Evolutionary conservation across 495 filamentous ascomycete genomes (phyloP).

Genomic region (Margaritispora aquatica): DNA sequence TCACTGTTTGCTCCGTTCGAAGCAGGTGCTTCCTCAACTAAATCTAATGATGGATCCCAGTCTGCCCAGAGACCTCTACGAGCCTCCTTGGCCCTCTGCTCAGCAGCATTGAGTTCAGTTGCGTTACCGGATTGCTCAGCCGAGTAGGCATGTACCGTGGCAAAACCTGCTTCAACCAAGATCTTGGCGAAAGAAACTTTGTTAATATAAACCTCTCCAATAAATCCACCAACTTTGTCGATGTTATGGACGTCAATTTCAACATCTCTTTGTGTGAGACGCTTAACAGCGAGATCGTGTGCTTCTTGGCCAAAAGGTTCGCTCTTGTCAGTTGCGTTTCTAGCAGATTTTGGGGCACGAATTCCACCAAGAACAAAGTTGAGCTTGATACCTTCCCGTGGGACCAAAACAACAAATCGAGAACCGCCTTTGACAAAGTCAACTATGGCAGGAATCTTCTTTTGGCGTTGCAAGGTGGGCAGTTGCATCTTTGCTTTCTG

Average conservation of each 20-base stretch:
- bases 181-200: slow-evolving; percentile 94
- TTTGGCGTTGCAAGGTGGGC: slow-evolving; percentile 78
- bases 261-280: slow-evolving; percentile 90
- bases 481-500: slow-evolving; percentile 95
- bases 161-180: slow-evolving; percentile 89
- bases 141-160: slow-evolving; percentile 86
- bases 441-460: slow-evolving; percentile 88
- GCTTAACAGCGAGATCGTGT: slow-evolving; percentile 78
- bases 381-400: slow-evolving; percentile 88
- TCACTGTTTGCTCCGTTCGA: slow-evolving; percentile 41
- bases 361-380: slow-evolving; percentile 94
- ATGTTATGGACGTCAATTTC: slow-evolving; percentile 94
- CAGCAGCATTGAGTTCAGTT: slow-evolving; percentile 78
- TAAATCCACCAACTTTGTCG: slow-evolving; percentile 96
- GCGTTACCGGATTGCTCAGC: slow-evolving; percentile 92
- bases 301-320: slow-evolving; percentile 97
- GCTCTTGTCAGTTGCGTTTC: slow-evolving; percentile 69
- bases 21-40: slow-evolving; percentile 42
- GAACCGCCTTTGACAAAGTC: slow-evolving; percentile 97
- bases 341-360: slow-evolving; percentile 81
- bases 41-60: slow-evolving; percentile 81
- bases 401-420: slow-evolving; percentile 87
- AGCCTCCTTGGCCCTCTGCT: slow-evolving; percentile 79
- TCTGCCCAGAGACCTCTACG: slow-evolving; percentile 87
- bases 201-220: slow-evolving; percentile 89